These are phyloP conservation scores for Talaromyces islandicus DNA, from an alignment of 2,329 filamentous ascomycete species.

Conservation along the genomic window DNA sequence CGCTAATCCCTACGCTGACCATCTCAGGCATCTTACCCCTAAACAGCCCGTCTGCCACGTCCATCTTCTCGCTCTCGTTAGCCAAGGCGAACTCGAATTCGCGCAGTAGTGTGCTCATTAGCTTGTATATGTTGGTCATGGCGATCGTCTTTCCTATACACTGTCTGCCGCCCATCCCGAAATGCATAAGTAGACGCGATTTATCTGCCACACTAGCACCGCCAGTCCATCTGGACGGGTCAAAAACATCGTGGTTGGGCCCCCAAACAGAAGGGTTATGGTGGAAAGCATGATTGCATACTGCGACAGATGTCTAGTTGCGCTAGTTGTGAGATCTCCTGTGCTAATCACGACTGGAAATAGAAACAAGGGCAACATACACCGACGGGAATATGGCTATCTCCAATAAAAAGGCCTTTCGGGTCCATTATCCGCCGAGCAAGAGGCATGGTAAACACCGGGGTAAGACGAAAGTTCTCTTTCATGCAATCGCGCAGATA, in stretches of 20 bases:
- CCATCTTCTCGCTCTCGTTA: slow-evolving; percentile 10
- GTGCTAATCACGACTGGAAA: not conserved
- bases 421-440: slow-evolving; percentile 20
- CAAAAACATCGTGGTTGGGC: slow-evolving; percentile 23
- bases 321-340: not conserved
- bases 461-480: slow-evolving; percentile 30
- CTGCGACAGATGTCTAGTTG: slow-evolving; percentile 23
- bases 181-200: slow-evolving; percentile 27
- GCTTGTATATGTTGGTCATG: slow-evolving; percentile 29
- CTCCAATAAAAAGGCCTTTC: slow-evolving; percentile 19
- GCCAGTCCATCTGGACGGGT: slow-evolving; percentile 23
- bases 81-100: slow-evolving; percentile 28
- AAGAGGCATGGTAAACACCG: slow-evolving; percentile 30
- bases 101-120: slow-evolving; percentile 23
- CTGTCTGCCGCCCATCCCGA: slow-evolving; percentile 25
- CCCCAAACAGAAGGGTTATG: slow-evolving; percentile 29
- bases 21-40: not conserved
- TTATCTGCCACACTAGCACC: slow-evolving; percentile 11
- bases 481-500: slow-evolving; percentile 23
- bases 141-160: slow-evolving; percentile 33
- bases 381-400: slow-evolving; percentile 19
- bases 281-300: slow-evolving; percentile 31
- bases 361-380: slow-evolving; percentile 14
- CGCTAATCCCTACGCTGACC: slow-evolving; percentile 8
- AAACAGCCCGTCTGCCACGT: not conserved